Base-by-base conservation (phyloP, 106 monocot species). In the Vanilla planifolia region DNA sequence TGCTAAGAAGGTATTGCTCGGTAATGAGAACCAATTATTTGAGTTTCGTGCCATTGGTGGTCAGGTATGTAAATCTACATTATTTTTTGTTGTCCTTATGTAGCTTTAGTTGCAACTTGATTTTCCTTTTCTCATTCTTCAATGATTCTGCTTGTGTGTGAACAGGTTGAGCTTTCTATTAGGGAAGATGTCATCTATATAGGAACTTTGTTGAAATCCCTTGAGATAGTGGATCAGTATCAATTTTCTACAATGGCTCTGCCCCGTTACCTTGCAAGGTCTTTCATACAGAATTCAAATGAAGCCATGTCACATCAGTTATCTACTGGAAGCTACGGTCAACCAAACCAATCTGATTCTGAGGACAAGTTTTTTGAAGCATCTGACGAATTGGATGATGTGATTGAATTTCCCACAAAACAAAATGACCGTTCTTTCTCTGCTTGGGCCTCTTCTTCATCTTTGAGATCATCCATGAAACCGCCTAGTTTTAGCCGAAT, bases 331-430 rank as follows among this genome's bases (percentile, higher is more conserved):
- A 58, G 33, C 20, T 50, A 45, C 17, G 65, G 50, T 50, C 60
- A 76, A 61, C 19, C 68, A 59, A 61, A 48, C 27, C 65, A 79
- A 47, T 45, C 15, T 74, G 85, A 85, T 1, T 76, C 62, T 53
- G 91, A 88, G 28, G 95, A 96, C 8, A 74, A 67, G 7, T 98
- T 88, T 73, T 98, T 84, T 76, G 92, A 98, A 73, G 91, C 92
- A 67, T 65, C 72, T 8, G 92, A 98, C 44, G 77, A 73, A 73
- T 67, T 98, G 19, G 69, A 75, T 67, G 84, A 84, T 35, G 30
- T 67, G 3, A 34, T 17, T 64, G 83, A 80, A 4, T 21, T 25
- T 68, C 68, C 81, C 65, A 42, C 62, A 42, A 60, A 56, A 45
- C 67, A 64, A 33, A 65, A 66, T 39, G 77, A 59, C 24, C 77